Evolutionary conservation across 169 alveolate species (phyloP).

Genomic region (Amoebophrya sp.): DNA sequence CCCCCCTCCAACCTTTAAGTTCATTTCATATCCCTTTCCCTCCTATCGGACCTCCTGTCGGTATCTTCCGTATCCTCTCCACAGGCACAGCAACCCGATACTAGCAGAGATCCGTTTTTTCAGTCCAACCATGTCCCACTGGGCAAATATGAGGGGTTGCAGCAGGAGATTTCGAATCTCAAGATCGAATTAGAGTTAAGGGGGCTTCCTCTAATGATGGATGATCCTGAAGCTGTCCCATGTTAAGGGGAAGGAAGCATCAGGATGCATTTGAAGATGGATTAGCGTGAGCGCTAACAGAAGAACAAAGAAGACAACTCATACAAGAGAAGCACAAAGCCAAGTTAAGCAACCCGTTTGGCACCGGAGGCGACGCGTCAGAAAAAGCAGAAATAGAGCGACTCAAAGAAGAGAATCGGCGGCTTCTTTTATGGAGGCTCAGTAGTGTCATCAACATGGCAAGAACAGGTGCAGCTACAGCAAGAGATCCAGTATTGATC

Average conservation of each 20-base stretch:
- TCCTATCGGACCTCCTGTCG: background rate
- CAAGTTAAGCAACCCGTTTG: background rate
- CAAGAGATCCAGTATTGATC: too few species aligned
- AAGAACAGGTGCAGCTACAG: too few species aligned
- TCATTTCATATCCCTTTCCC: background rate
- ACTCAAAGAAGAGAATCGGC: constrained; percentile 9
- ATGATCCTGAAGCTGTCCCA: too few species aligned
- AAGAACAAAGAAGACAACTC: background rate
- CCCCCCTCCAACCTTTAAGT: too few species aligned
- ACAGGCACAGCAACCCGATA: background rate
- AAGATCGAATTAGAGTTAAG: background rate
- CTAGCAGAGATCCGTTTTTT: background rate
- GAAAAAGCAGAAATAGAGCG: background rate
- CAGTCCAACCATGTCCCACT: background rate
- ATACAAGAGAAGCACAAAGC: background rate
- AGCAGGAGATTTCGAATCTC: background rate
- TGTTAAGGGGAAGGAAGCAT: too few species aligned
- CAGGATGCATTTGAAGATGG: too few species aligned
- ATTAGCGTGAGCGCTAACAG: too few species aligned
- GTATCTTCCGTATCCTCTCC: background rate
- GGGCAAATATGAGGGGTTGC: background rate
- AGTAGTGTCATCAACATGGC: too few species aligned
- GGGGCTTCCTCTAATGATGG: too few species aligned
- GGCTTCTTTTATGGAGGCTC: too few species aligned
- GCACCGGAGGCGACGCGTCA: background rate